Conservation (phyloP, 2,329 filamentous ascomycete genomes). For the Colletotrichum lupini region DNA sequence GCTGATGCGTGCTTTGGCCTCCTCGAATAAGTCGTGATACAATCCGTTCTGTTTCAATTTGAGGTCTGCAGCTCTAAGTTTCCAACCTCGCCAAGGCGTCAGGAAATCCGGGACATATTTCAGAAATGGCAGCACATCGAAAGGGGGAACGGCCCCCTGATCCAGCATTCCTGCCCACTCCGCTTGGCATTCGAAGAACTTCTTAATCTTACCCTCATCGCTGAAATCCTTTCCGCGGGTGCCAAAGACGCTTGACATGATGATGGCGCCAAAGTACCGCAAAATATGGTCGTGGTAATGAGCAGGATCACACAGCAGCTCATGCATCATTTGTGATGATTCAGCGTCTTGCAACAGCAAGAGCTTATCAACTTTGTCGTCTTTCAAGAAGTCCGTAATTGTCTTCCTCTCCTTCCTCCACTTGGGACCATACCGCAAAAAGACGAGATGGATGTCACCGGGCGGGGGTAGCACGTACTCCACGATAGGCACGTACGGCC, state of each 20-base stretch:
- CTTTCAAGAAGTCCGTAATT: not conserved
- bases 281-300: conserved; percentile 1
- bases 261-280: conserved; percentile 6
- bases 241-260: conserved; percentile 13
- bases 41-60: conserved; percentile 5
- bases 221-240: conserved; percentile 34
- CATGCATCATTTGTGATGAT: conserved; percentile 13
- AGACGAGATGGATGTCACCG: conserved; percentile 18
- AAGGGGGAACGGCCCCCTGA: conserved; percentile 40
- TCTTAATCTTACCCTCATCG: conserved; percentile 2
- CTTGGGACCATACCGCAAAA: conserved; percentile 13
- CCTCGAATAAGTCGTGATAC: conserved; percentile 12
- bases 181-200: conserved; percentile 39
- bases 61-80: not conserved
- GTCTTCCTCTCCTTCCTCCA: conserved; percentile 9
- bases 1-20: not conserved
- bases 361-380: not conserved
- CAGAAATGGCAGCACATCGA: conserved; percentile 40
- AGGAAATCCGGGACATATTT: not conserved
- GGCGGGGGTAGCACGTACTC: conserved; percentile 8
- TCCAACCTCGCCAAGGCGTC: conserved; percentile 16
- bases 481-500: conserved; percentile 44
- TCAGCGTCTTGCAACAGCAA: conserved; percentile 4
- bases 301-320: not conserved
- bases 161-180: conserved; percentile 40